Base-by-base conservation (phyloP, 1,139 yeast genomes). In the Arxiozyma heterogenica region DNA sequence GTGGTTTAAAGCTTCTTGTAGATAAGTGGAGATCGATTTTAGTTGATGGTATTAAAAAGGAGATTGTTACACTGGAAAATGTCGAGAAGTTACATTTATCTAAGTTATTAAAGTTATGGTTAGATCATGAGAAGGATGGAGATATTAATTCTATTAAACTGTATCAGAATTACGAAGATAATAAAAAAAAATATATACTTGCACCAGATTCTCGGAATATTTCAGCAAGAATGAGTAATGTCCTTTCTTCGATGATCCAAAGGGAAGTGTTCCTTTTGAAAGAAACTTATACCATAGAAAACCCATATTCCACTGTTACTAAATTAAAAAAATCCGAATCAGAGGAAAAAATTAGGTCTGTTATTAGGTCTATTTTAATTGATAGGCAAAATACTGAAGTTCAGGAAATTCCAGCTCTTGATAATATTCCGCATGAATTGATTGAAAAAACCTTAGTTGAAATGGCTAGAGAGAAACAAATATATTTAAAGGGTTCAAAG, bases 161-260 rank as follows among this genome's bases (percentile, higher is more conserved):
- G n/a, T 65, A 59, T 53, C 58, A 61, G 49, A 60, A 61, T 51
- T 62, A 64, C 44, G 54, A 59, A 2, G 62, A 60, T 39, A 68
- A 68, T 54, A 60, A 53, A 42, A 60, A 59, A 43, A 61, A 57
- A 20, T 61, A 61, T 46, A 64, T 68, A 4, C 56, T 66, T 17
- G 61, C 63, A 1, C 58, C 56, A 49, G 58, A 58, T 9, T 41
- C 55, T 0, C 49, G 47, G n/a, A 48, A 23, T n/a, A 41, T 47
- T 9, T 54, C 54, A 5, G 44, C 56, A 9, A 57, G 57, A 34
- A 45, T 52, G n/a, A 61, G 67, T 23, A 52, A 62, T 18, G 64
- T 65, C 15, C 64, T 64, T 64, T 67, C 71, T 0, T 68, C 71
- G 4, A 68, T 68, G 71, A 61, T 67, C 41, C 71, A 68, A 53